A percentile compares a stretch with the other conserved stretches of the same genome.
Evolutionary conservation across 768 basidiomycete genomes (phyloP).

Genomic region (Leccinellum rugosiceps): DNA sequence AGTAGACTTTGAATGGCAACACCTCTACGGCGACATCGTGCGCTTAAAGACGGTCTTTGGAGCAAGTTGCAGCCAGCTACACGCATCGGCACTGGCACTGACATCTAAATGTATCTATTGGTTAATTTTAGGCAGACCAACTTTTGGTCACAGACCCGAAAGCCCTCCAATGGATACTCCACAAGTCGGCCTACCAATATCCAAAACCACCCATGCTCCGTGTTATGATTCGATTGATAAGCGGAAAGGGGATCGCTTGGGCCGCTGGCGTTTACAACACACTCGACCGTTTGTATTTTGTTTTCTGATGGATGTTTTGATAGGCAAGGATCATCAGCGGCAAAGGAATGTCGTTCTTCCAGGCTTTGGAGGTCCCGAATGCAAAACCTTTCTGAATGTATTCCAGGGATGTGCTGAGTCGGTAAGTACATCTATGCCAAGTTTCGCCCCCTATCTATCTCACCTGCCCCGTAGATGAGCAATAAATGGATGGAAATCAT

Average conservation of each 20-base stretch:
- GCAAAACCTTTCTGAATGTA: slow-evolving; percentile 47
- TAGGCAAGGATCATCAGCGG: slow-evolving; percentile 42
- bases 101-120: slow-evolving; percentile 5
- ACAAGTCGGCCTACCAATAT: slow-evolving; percentile 43
- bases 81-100: not conserved
- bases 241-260: slow-evolving; percentile 38
- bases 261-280: slow-evolving; percentile 35
- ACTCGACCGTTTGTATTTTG: slow-evolving; percentile 7
- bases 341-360: slow-evolving; percentile 54
- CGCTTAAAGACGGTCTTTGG: slow-evolving; percentile 28
- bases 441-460: not conserved
- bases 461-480: not conserved
- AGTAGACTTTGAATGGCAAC: slow-evolving; percentile 30
- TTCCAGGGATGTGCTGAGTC: slow-evolving; percentile 39
- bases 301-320: not conserved
- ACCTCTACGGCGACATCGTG: slow-evolving; percentile 27
- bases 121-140: slow-evolving; percentile 36
- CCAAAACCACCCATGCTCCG: slow-evolving; percentile 33
- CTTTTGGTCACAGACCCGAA: slow-evolving; percentile 49
- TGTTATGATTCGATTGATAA: slow-evolving; percentile 10
- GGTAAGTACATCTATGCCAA: slow-evolving; percentile 7
- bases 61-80: slow-evolving; percentile 8
- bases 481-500: not conserved
- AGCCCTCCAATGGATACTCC: slow-evolving; percentile 38
- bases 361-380: slow-evolving; percentile 50